phyloP scores from a whole-genome alignment of 208 protist species.

The Ichthyophonus hoferi region DNA sequence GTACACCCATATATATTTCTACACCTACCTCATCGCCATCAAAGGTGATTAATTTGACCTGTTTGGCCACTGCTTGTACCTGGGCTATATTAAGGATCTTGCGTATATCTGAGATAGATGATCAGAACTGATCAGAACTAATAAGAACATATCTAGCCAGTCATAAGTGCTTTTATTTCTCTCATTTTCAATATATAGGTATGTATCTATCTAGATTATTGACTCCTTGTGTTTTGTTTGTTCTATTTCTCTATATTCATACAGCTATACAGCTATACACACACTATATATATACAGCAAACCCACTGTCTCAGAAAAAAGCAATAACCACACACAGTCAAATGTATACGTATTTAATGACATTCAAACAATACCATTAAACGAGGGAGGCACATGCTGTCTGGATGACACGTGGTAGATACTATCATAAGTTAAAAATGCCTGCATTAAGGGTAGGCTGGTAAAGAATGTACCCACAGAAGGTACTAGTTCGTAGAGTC shows the following conservation, averaged over 20 bases:
- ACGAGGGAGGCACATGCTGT: not conserved
- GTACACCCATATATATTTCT: too few relatives aligned
- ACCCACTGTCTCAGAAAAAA: not conserved
- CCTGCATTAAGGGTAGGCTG: not conserved
- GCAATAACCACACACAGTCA: not conserved
- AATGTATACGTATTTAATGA: too few relatives aligned
- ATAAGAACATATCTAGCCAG: too few relatives aligned
- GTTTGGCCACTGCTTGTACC: not conserved
- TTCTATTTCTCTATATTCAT: too few relatives aligned
- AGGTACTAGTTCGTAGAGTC: not conserved
- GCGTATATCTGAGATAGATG: conserved; percentile 21
- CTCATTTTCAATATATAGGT: too few relatives aligned
- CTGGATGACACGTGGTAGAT: not conserved
- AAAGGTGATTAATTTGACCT: conserved; percentile 5
- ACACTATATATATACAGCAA: not conserved
- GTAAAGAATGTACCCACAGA: not conserved
- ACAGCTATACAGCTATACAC: not conserved
- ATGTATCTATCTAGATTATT: too few relatives aligned
- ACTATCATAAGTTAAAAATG: not conserved
- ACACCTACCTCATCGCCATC: conserved; percentile 12
- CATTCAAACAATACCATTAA: conserved; percentile 7
- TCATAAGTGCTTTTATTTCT: too few relatives aligned
- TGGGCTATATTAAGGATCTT: conserved; percentile 12
- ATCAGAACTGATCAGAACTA: too few relatives aligned
- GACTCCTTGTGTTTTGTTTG: too few relatives aligned